These are phyloP conservation scores for Penicillium malachiteum DNA, from an alignment of 495 filamentous ascomycete genomes.

Conservation along the genomic window DNA sequence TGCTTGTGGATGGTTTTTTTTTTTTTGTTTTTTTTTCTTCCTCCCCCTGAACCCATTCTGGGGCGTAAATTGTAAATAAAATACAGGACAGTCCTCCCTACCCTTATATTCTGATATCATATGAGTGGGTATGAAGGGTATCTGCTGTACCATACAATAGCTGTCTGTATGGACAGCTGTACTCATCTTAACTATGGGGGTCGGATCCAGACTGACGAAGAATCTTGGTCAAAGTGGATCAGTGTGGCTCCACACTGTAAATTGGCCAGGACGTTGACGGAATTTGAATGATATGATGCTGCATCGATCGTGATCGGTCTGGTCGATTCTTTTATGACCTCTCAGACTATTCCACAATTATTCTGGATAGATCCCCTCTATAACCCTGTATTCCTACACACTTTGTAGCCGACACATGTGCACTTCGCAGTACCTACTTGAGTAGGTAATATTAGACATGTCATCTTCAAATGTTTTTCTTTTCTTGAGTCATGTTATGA, in stretches of 20 bases:
- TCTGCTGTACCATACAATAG: background rate
- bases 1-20: background rate
- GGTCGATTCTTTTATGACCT: background rate
- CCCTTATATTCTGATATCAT: background rate
- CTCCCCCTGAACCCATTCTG: background rate
- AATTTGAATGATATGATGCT: background rate
- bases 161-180: background rate
- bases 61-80: too few relatives aligned
- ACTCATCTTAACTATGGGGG: background rate
- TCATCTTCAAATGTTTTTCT: too few relatives aligned
- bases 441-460: too few relatives aligned
- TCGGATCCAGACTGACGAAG: conserved; percentile 1
- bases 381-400: background rate
- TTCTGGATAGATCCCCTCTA: background rate
- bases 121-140: background rate
- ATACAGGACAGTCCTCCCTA: background rate
- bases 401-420: too few relatives aligned
- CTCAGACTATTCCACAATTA: background rate
- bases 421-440: too few relatives aligned
- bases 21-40: background rate
- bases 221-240: conserved; percentile 6
- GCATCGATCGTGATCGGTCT: background rate
- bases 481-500: too few relatives aligned
- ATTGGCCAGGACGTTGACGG: conserved; percentile 5
- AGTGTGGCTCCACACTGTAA: conserved; percentile 2